phyloP scores from a whole-genome alignment of 306 rosid genomes.

The Alnus rubra region DNA sequence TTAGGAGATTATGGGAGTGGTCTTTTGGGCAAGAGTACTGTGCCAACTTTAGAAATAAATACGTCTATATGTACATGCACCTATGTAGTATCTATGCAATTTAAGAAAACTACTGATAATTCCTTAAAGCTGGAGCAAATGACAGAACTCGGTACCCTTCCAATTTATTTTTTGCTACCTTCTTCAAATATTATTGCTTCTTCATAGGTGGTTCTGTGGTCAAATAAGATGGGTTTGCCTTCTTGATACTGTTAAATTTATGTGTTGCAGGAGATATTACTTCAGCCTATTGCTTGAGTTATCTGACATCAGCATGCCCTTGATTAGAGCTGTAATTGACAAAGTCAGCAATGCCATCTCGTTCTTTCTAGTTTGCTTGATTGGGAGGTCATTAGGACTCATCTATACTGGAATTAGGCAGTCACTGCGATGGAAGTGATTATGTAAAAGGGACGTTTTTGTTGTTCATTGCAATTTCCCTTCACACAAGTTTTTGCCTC shows the following conservation, averaged over 20 bases:
- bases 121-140: conserved; percentile 3
- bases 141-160: neutral
- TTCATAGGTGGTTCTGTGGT: neutral
- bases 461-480: conserved; percentile 15
- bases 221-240: conserved; percentile 2
- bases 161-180: neutral
- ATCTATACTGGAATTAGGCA: conserved; percentile 93
- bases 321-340: conserved; percentile 61
- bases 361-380: conserved; percentile 78
- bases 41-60: neutral
- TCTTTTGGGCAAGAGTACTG: neutral
- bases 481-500: conserved; percentile 7
- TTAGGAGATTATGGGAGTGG: neutral
- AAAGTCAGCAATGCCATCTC: conserved; percentile 79
- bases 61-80: neutral
- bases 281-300: conserved; percentile 87
- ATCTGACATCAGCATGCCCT: conserved; percentile 81
- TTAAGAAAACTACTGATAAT: neutral
- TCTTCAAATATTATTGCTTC: conserved; percentile 7
- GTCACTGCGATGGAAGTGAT: conserved; percentile 79
- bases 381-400: conserved; percentile 93
- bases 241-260: conserved; percentile 16
- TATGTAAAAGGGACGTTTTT: conserved; percentile 33
- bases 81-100: neutral
- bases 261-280: conserved; percentile 81